These are phyloP conservation scores for Dysphania ambrosioides DNA, from an alignment of 148 eudicot species.

Conservation along the genomic window DNA sequence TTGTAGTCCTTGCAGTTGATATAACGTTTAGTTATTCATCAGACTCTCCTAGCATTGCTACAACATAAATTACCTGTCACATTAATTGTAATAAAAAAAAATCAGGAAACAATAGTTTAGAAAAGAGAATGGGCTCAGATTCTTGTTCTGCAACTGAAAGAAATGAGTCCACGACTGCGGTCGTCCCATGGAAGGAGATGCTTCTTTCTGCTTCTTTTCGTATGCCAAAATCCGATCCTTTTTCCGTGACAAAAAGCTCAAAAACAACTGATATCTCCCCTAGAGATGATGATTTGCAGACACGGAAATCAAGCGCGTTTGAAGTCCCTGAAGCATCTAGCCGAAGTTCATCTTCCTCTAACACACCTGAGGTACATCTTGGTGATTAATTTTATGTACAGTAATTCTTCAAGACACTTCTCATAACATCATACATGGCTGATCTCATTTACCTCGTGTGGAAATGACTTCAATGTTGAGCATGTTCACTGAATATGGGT, in stretches of 20 bases:
- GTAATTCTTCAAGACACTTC: not conserved
- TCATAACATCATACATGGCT: not conserved
- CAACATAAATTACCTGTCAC: not conserved
- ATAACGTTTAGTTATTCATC: not conserved
- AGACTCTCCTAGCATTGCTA: not conserved
- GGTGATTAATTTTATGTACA: not conserved
- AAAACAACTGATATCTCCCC: not conserved
- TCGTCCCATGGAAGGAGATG: slow-evolving; percentile 34
- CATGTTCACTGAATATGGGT: not conserved
- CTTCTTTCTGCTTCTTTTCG: slow-evolving; percentile 32
- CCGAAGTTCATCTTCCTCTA: not conserved
- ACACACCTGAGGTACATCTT: slow-evolving; percentile 22
- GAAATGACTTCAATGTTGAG: not conserved
- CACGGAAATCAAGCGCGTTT: not conserved
- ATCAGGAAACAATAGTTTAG: not conserved
- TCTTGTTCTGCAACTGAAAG: slow-evolving; percentile 6
- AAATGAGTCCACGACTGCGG: not conserved
- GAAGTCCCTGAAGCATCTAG: not conserved
- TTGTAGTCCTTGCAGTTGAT: not conserved
- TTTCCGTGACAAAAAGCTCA: not conserved
- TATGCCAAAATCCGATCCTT: slow-evolving; percentile 24
- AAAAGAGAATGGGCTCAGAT: slow-evolving; percentile 3
- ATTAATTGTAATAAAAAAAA: not conserved
- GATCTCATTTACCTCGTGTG: not conserved
- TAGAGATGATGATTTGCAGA: not conserved